A percentile compares a stretch with the other conserved stretches of the same genome.
Evolutionary conservation across 2,329 filamentous ascomycete species (phyloP).

Genomic region (Exophiala sideris): DNA sequence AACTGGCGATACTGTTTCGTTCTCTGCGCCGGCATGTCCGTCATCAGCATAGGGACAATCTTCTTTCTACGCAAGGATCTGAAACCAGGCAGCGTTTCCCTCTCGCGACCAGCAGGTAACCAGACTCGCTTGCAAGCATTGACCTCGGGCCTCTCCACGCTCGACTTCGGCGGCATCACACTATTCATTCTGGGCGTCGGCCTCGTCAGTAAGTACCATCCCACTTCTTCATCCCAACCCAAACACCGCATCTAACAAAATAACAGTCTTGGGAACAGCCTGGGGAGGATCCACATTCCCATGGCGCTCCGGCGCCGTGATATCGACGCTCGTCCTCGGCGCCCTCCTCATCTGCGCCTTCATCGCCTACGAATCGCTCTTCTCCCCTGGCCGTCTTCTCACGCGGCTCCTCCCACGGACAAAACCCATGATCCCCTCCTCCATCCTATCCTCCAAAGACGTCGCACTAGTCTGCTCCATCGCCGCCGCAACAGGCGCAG

Average conservation of each 20-base stretch:
- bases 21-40: slow-evolving; percentile 18
- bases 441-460: slow-evolving; percentile 56
- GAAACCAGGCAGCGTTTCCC: slow-evolving; percentile 43
- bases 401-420: slow-evolving; percentile 52
- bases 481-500: slow-evolving; percentile 58
- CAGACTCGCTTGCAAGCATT: slow-evolving; percentile 35
- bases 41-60: slow-evolving; percentile 36
- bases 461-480: slow-evolving; percentile 60
- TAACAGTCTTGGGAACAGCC: slow-evolving; percentile 40
- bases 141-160: slow-evolving; percentile 49
- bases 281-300: slow-evolving; percentile 43
- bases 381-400: slow-evolving; percentile 50
- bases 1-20: slow-evolving; percentile 65
- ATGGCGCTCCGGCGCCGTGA: slow-evolving; percentile 42
- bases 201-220: slow-evolving; percentile 31
- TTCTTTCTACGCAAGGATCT: slow-evolving; percentile 58
- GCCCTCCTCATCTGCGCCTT: slow-evolving; percentile 36
- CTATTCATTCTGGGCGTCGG: slow-evolving; percentile 43
- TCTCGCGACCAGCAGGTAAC: slow-evolving; percentile 6
- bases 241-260: too few species aligned
- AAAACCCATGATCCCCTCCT: slow-evolving; percentile 62
- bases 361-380: slow-evolving; percentile 43
- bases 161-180: slow-evolving; percentile 48
- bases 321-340: slow-evolving; percentile 40
- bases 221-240: too few species aligned